phyloP scores from a whole-genome alignment of 179 eudicot species.

The Vitellaria paradoxa region DNA sequence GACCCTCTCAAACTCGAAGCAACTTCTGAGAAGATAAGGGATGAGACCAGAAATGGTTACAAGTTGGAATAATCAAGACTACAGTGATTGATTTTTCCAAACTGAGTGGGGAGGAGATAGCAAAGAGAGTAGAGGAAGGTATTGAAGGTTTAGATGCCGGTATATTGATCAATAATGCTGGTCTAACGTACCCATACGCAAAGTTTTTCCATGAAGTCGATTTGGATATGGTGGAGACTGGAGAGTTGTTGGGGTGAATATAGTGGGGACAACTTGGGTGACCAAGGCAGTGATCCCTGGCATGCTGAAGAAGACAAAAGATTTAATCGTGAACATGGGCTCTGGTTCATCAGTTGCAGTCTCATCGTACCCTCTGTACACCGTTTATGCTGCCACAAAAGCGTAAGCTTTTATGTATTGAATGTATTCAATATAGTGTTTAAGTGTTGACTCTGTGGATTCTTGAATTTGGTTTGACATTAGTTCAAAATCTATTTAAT shows the following conservation, averaged over 20 bases:
- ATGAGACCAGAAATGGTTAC: not conserved
- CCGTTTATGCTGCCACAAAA: slow-evolving; percentile 53
- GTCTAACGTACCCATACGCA: slow-evolving; percentile 25
- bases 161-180: slow-evolving; percentile 55
- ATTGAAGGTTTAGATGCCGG: slow-evolving; percentile 50
- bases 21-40: slow-evolving; percentile 30
- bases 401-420: slow-evolving; percentile 25
- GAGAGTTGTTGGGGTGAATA: slow-evolving; percentile 36
- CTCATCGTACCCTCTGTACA: slow-evolving; percentile 45
- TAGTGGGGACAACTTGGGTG: slow-evolving; percentile 39
- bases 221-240: slow-evolving; percentile 14
- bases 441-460: not conserved
- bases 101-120: slow-evolving; percentile 31
- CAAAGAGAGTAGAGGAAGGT: slow-evolving; percentile 16
- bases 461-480: not conserved
- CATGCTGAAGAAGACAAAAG: slow-evolving; percentile 41
- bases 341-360: slow-evolving; percentile 45
- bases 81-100: slow-evolving; percentile 38
- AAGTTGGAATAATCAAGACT: slow-evolving; percentile 14
- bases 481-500: not conserved
- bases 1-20: slow-evolving; percentile 37
- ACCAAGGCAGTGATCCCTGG: slow-evolving; percentile 38
- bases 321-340: slow-evolving; percentile 51
- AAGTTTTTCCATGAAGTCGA: slow-evolving; percentile 41
- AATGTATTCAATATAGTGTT: not conserved